A percentile compares a stretch with the other conserved stretches of the same genome.
Conservation (phyloP, 2,329 filamentous ascomycete genomes). For the Fusarium cicatricum region DNA sequence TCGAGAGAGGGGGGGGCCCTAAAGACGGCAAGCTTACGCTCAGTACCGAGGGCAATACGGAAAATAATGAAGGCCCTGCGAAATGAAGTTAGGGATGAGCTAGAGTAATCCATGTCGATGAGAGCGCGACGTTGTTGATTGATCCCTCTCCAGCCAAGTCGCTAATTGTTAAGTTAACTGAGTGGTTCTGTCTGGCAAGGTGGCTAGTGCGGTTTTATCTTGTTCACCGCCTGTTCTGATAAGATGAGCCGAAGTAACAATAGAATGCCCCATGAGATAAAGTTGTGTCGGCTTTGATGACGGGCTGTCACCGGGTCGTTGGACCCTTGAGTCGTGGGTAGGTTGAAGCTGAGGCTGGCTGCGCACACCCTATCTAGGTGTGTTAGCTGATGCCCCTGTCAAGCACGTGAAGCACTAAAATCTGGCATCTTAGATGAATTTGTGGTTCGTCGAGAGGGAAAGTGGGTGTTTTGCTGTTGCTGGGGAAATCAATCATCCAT, state of each 20-base stretch:
- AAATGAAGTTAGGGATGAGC: neutral
- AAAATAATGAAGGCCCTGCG: neutral
- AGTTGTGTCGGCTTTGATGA: neutral
- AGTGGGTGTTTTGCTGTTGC: conserved; percentile 10
- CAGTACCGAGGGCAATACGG: neutral
- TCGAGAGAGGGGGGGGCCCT: neutral
- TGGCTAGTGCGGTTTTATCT: neutral
- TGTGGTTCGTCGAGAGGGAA: conserved; percentile 16
- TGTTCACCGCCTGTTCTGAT: conserved; percentile 10
- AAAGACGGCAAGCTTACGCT: no score
- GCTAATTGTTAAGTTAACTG: neutral
- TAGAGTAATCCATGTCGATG: neutral
- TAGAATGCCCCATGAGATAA: neutral
- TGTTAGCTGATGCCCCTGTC: neutral
- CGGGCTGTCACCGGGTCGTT: neutral
- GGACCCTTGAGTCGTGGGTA: no score
- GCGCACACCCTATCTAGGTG: neutral
- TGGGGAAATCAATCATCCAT: conserved; percentile 9
- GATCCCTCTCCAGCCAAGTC: neutral
- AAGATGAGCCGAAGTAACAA: neutral
- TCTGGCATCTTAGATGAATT: conserved; percentile 3
- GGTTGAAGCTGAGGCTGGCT: no score
- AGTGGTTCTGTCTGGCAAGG: neutral
- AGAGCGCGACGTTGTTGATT: no score
- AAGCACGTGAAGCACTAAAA: conserved; percentile 25